Base-by-base conservation (phyloP, 768 basidiomycete species). In the Scleroderma citrinum region DNA sequence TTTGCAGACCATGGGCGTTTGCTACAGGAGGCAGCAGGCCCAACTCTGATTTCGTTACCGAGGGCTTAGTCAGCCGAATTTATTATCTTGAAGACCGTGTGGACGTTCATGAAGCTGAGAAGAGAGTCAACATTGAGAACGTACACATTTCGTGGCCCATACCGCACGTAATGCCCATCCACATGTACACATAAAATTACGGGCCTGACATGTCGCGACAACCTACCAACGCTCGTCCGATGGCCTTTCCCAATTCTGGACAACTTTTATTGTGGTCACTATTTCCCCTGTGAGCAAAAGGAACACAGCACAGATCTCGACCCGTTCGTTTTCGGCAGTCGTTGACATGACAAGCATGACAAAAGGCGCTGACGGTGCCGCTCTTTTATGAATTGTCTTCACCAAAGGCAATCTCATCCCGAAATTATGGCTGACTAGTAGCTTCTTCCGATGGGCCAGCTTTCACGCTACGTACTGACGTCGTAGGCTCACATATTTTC, bases 1-100 rank as follows among this genome's bases (percentile, higher is more conserved):
- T 69, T 78, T 83, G 74, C 89, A 92, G 55, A 92, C 89, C 89
- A 92, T 92, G 69, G 35, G 41, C 30, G 50, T 55, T 42, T 20
- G 38, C 47, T 40, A 21, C 26, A 48, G 24, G 17, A 17, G 4
- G 19, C 21, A 13, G 19, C 23, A 5, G 20, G 38, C 13, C 23
- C 19, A 20, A 10, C 6, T 19, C 10, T 13, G 13, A 21, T 23
- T 3, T 13, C 11, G 11, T 39, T 13, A 12, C 19, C 6, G 38
- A 21, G 23, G 7, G 19, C 21, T 42, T 42, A 42, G 40, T 42
- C 40, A 42, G 24, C 40, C 16, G 26, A 29, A 29, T 8, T 29
- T 16, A 29, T 41, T 41, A 7, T 35, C 12, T 5, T 4, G 12
- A 5, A 13, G 34, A 35, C 5, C 31, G 31, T 32, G 31, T 32